phyloP scores from a whole-genome alignment of 345 rosid genomes.

The Syzygium grande region DNA sequence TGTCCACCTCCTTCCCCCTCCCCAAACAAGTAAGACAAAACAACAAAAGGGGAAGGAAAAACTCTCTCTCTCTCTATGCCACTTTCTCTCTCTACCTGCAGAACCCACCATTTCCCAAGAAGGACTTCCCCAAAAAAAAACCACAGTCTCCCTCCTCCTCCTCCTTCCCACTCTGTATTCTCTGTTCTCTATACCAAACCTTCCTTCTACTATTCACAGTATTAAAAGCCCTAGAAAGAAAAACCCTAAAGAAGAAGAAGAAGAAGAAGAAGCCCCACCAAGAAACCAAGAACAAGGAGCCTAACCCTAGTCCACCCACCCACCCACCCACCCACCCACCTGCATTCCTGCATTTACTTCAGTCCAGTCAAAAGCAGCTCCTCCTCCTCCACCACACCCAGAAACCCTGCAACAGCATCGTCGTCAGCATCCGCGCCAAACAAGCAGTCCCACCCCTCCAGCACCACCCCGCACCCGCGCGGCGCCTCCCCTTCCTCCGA shows the following conservation, averaged over 20 bases:
- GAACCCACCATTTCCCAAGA: neutral
- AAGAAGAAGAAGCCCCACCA: neutral
- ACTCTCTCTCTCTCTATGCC: neutral
- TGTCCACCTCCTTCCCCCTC: neutral
- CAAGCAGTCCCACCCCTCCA: neutral
- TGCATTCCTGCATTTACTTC: neutral
- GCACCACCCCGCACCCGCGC: neutral
- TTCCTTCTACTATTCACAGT: constrained; percentile 1
- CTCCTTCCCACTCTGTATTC: neutral
- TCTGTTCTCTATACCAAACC: neutral
- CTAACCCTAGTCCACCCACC: neutral
- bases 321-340: neutral
- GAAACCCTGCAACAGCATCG: constrained; percentile 34
- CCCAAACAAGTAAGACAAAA: neutral
- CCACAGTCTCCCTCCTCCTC: neutral
- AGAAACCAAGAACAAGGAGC: neutral
- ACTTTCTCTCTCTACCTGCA: neutral
- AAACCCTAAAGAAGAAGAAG: neutral
- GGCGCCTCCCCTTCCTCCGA: neutral
- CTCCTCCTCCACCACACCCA: constrained; percentile 21
- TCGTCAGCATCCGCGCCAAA: constrained; percentile 15
- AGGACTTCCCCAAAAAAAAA: neutral
- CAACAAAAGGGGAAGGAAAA: neutral
- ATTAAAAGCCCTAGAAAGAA: neutral
- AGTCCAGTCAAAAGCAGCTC: neutral